Evolutionary conservation across 257 asterid species (phyloP), one percentile per base, ranked within the genome.

Genomic region (Anisodus tanguticus): DNA sequence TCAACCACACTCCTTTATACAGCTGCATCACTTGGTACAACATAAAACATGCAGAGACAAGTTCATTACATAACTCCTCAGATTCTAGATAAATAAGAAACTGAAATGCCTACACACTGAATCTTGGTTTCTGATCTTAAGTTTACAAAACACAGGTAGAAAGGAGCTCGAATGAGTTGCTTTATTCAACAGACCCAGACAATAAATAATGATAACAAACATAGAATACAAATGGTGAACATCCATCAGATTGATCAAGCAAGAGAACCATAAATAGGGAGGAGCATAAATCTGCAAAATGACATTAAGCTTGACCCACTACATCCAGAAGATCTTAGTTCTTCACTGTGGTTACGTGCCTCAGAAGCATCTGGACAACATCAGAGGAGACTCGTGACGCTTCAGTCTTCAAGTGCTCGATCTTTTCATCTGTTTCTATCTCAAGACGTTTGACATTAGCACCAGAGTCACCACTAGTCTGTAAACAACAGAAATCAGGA

Each of bases 401-500:
- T 85, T 92, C 91, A 12, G 86, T 66, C 88, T 90, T 92, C 70
- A 93, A 90, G 86, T 93, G 90, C 13, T 79, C 55, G 57, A 92
- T 93, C 88, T 89, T 93, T 59, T 59, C 91, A 0, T 85, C 89
- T 1, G 95, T 93, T 88, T 93, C 97, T 67, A 59, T 77, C 80
- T 93, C 97, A 70, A 93, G 97, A 84, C 95, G 95, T 88, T 91
- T 93, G 85, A 90, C 93, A 81, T 93, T 95, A 83, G 97, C 97
- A 84, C 97, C 97, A 0, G 90, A 89, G 84, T 89, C 91, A 70
- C 91, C 91, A 77, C 81, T 77, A 77, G 81, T 77, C 81, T 77
- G 81, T 77, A 53, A 77, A 77, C 37, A 17, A 54, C 49, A 77
- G 45, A 53, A 53, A 77, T 51, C 64, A 53, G 64, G 49, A 53